Evolutionary conservation across 2,329 filamentous ascomycete species (phyloP).

Genomic region (Penicillium sp.): DNA sequence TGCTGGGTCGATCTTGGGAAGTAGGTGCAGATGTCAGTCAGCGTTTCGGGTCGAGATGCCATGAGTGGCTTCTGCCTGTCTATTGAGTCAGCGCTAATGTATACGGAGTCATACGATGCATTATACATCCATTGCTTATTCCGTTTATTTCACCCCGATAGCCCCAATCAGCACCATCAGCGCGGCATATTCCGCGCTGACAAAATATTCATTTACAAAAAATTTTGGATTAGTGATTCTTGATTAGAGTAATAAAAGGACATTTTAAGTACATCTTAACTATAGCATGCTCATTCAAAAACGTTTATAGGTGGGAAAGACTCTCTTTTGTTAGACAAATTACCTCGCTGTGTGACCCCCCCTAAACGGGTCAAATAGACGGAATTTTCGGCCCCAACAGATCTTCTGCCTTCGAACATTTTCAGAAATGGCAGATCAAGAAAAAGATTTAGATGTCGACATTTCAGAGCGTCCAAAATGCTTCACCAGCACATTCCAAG

Average conservation of each 20-base stretch:
- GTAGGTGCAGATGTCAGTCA: background rate
- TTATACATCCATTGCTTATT: background rate
- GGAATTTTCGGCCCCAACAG: background rate
- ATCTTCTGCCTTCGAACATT: background rate
- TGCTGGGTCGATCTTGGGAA: constrained; percentile 45
- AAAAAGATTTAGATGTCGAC: constrained; percentile 8
- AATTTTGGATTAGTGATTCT: background rate
- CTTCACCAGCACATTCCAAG: constrained; percentile 62
- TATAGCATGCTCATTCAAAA: too few species aligned
- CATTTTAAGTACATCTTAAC: background rate
- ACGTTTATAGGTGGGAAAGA: background rate
- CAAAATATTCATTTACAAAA: constrained; percentile 2
- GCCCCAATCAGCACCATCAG: too few species aligned
- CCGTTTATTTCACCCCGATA: too few species aligned
- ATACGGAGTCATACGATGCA: background rate
- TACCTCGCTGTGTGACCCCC: background rate
- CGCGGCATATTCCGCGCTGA: constrained; percentile 1
- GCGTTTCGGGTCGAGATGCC: background rate
- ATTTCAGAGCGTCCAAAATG: constrained; percentile 27
- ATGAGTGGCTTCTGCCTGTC: background rate
- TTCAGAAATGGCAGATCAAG: constrained; percentile 8
- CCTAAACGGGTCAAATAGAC: background rate
- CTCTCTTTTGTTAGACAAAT: background rate
- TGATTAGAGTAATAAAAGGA: background rate
- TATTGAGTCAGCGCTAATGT: background rate